Percentiles rank a stretch among this genome's conserved stretches.
phyloP scores from a whole-genome alignment of 305 asterid genomes.

The Ilex paraguariensis region DNA sequence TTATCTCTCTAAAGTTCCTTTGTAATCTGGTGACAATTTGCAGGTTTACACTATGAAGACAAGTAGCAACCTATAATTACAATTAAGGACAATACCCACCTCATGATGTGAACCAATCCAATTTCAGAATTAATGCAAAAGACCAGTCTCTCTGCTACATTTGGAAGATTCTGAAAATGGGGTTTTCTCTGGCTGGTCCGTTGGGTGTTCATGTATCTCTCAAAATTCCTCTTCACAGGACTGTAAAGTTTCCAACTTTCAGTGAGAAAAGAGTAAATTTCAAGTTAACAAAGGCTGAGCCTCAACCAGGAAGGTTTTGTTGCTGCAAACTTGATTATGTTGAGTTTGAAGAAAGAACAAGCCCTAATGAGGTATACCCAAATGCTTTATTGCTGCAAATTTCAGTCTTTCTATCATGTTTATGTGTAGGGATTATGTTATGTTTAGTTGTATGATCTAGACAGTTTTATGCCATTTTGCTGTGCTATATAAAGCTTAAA shows the following conservation, averaged over 20 bases:
- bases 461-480: no score
- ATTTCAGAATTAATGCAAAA: no score
- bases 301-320: slow-evolving; percentile 23
- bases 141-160: no score
- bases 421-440: neutral
- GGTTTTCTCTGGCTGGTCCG: slow-evolving; percentile 26
- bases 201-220: slow-evolving; percentile 11
- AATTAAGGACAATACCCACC: no score
- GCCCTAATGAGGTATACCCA: slow-evolving; percentile 62
- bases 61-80: no score
- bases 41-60: no score
- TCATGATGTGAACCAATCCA: no score
- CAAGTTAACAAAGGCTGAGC: slow-evolving; percentile 23
- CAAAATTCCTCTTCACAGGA: slow-evolving; percentile 9
- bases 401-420: neutral
- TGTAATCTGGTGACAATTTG: no score
- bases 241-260: slow-evolving; percentile 6
- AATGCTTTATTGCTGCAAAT: neutral
- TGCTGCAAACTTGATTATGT: slow-evolving; percentile 41
- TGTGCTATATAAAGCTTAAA: neutral
- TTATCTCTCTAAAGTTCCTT: no score
- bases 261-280: slow-evolving; percentile 16
- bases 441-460: neutral
- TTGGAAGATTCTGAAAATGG: slow-evolving; percentile 26
- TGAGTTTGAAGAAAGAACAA: slow-evolving; percentile 64